Conservation (phyloP, 2,329 filamentous ascomycete species). For the Aspergillus neoniger region DNA sequence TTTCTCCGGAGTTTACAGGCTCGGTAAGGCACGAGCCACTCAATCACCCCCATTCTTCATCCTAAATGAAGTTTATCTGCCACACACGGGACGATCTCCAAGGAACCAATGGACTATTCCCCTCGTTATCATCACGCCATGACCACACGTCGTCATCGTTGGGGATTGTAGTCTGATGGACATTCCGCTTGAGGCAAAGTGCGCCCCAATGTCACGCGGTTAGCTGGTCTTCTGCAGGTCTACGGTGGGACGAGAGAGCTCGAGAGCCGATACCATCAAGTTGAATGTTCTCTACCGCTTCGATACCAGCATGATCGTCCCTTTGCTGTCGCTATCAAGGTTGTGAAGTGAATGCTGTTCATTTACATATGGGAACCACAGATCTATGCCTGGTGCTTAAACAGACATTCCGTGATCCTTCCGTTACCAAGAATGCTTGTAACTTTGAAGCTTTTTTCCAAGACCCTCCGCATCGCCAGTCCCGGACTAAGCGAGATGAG, state of each 20-base stretch:
- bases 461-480: background rate
- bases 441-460: background rate
- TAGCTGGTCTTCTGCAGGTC: background rate
- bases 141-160: background rate
- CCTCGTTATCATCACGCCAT: background rate
- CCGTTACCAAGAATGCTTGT: background rate
- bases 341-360: background rate
- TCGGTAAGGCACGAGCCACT: background rate
- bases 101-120: background rate
- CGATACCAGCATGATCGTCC: background rate
- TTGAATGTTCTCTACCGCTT: background rate
- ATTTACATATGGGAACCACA: background rate
- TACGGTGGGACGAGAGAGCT: background rate
- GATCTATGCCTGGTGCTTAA: background rate
- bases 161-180: background rate
- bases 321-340: background rate
- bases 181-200: background rate
- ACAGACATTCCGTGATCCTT: background rate
- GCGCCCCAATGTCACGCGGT: background rate
- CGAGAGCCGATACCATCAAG: background rate
- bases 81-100: background rate
- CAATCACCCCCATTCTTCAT: background rate
- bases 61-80: background rate
- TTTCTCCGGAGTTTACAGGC: background rate
- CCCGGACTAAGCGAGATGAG: background rate